A percentile compares a stretch with the other conserved stretches of the same genome.
Evolutionary conservation across 1,284 basidiomycete genomes (phyloP).

Genomic region (Ustilago xerochloae): DNA sequence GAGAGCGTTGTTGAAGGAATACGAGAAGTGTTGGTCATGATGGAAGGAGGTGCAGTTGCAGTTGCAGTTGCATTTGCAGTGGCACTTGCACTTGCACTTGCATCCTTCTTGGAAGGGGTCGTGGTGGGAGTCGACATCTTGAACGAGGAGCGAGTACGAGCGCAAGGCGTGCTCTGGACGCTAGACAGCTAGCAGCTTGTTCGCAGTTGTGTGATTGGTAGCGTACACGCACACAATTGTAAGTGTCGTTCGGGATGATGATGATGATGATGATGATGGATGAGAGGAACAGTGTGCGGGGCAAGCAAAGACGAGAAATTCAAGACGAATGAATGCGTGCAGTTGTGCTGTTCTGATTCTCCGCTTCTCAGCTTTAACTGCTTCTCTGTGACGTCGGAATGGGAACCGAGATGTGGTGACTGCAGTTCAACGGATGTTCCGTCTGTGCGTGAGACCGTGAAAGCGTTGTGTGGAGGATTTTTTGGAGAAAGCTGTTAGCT

Average conservation of each 20-base stretch:
- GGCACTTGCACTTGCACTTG: no score
- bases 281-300: neutral
- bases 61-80: no score
- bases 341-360: neutral
- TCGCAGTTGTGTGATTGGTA: no score
- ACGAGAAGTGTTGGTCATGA: constrained; percentile 34
- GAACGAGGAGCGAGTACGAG: no score
- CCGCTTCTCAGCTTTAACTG: no score
- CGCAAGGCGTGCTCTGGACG: neutral
- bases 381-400: constrained; percentile 15
- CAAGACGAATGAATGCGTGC: neutral
- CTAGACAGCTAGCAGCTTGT: neutral
- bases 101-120: constrained; percentile 32
- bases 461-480: constrained; percentile 9
- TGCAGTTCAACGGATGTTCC: neutral
- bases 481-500: neutral
- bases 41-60: constrained; percentile 21
- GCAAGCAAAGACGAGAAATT: neutral
- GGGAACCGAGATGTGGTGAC: constrained; percentile 1
- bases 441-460: constrained; percentile 44
- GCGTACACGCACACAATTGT: no score
- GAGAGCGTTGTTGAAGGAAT: constrained; percentile 41
- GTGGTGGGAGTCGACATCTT: constrained; percentile 31
- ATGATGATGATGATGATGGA: neutral
- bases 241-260: no score